A percentile compares a stretch with the other conserved stretches of the same genome.
Evolutionary conservation across 2,329 filamentous ascomycete species (phyloP).

Genomic region (Sarocladiaceae sp.): DNA sequence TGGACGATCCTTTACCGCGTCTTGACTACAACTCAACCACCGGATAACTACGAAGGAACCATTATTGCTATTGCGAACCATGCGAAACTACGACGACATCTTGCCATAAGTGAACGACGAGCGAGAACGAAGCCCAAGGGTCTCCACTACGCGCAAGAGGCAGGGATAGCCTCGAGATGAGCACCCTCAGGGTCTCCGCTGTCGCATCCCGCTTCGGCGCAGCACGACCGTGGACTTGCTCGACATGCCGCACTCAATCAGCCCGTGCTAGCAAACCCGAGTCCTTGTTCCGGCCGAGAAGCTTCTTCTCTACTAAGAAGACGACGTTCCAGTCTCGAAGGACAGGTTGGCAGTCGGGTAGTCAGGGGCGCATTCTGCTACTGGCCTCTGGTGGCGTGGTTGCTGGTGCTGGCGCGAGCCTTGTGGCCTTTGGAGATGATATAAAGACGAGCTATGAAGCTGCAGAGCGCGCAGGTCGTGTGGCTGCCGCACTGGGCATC

Average conservation of each 20-base stretch:
- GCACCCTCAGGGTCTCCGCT: slow-evolving; percentile 31
- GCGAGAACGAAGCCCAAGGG: too few species aligned
- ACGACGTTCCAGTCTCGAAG: slow-evolving; percentile 15
- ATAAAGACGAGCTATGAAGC: slow-evolving; percentile 71
- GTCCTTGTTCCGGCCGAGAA: slow-evolving; percentile 11
- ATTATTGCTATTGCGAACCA: neutral
- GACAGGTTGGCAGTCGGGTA: slow-evolving; percentile 13
- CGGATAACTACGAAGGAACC: neutral
- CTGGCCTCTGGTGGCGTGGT: slow-evolving; percentile 46
- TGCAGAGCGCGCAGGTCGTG: slow-evolving; percentile 70
- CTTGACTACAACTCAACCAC: neutral
- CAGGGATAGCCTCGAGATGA: too few species aligned
- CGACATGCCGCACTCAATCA: slow-evolving; percentile 36
- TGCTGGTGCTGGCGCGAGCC: slow-evolving; percentile 36
- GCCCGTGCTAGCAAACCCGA: slow-evolving; percentile 23
- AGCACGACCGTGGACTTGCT: slow-evolving; percentile 38
- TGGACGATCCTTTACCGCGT: slow-evolving; percentile 1
- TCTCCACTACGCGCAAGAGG: too few species aligned
- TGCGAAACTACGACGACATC: neutral
- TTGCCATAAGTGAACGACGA: too few species aligned
- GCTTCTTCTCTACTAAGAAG: slow-evolving; percentile 23
- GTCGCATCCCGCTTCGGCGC: slow-evolving; percentile 31
- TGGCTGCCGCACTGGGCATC: slow-evolving; percentile 65
- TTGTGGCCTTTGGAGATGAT: slow-evolving; percentile 56
- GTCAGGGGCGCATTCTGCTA: slow-evolving; percentile 29